Percentiles rank a stretch among this genome's conserved stretches.
phyloP scores from a whole-genome alignment of 176 grass and related monocot species.

The maize (Zea mays) region DNA sequence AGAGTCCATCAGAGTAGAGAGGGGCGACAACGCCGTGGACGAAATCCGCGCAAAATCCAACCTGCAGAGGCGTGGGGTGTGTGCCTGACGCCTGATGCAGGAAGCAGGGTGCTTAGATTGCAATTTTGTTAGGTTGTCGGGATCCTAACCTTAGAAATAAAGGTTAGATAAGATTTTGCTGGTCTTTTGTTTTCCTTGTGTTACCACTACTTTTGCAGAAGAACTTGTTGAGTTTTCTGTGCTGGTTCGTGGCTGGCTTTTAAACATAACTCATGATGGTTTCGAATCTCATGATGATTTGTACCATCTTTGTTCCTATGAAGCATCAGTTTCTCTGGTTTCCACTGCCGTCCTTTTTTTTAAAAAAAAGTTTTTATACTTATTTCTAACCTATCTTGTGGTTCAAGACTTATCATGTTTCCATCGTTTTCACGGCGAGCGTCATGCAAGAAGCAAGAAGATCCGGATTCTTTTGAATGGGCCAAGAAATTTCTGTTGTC shows the following conservation, averaged over 20 bases:
- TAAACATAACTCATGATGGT: neutral
- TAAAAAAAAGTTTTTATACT: too few relatives aligned
- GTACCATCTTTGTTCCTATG: too few relatives aligned
- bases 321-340: too few relatives aligned
- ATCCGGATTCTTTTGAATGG: too few relatives aligned
- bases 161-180: slow-evolving; percentile 15
- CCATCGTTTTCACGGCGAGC: too few relatives aligned
- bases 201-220: neutral
- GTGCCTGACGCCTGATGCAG: slow-evolving; percentile 34
- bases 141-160: slow-evolving; percentile 26
- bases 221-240: neutral
- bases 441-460: too few relatives aligned
- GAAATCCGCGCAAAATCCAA: slow-evolving; percentile 55
- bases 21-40: slow-evolving; percentile 52
- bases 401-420: too few relatives aligned
- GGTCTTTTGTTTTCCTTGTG: neutral
- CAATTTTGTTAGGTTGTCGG: slow-evolving; percentile 3
- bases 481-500: too few relatives aligned
- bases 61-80: slow-evolving; percentile 23
- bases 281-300: neutral
- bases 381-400: too few relatives aligned
- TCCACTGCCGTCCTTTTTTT: too few relatives aligned
- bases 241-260: neutral
- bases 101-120: neutral
- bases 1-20: slow-evolving; percentile 55